phyloP scores from a whole-genome alignment of 106 monocot species.

The Apostasia shenzhenica region DNA sequence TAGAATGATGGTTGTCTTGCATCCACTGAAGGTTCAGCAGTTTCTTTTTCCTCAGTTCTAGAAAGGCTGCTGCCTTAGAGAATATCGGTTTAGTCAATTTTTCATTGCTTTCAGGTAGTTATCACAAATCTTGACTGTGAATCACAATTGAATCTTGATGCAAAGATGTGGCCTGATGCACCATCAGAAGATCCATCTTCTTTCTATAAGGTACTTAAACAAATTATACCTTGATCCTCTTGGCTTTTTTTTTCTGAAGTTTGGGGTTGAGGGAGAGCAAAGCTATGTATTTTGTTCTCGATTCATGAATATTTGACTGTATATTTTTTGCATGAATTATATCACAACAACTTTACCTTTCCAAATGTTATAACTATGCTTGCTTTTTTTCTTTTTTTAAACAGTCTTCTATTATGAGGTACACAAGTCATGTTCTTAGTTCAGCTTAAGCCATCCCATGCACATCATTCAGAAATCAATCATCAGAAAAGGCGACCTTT shows the following conservation, averaged over 20 bases:
- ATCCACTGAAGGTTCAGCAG: conserved; percentile 80
- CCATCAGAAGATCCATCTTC: conserved; percentile 57
- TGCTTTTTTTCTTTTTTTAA: too few relatives aligned
- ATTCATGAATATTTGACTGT: background rate
- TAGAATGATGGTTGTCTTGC: conserved; percentile 77
- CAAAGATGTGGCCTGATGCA: conserved; percentile 95
- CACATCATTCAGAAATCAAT: too few relatives aligned
- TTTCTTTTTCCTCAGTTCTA: background rate
- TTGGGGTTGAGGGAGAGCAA: background rate
- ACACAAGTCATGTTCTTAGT: too few relatives aligned
- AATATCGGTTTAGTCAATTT: background rate
- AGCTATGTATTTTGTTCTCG: background rate
- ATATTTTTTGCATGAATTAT: too few relatives aligned
- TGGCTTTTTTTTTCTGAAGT: background rate
- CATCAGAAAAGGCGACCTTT: too few relatives aligned
- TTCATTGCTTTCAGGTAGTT: conserved; percentile 40
- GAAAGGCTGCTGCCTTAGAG: too few relatives aligned
- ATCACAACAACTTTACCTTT: too few relatives aligned
- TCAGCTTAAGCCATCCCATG: too few relatives aligned
- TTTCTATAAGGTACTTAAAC: conserved; percentile 61
- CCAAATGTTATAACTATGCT: too few relatives aligned
- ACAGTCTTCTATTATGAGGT: too few relatives aligned
- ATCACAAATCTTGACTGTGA: conserved; percentile 80
- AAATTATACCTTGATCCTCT: background rate
- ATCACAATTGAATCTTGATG: conserved; percentile 61